These are phyloP conservation scores for Arachnomyces sp. DNA, from an alignment of 2,329 filamentous ascomycete genomes.

Conservation along the genomic window DNA sequence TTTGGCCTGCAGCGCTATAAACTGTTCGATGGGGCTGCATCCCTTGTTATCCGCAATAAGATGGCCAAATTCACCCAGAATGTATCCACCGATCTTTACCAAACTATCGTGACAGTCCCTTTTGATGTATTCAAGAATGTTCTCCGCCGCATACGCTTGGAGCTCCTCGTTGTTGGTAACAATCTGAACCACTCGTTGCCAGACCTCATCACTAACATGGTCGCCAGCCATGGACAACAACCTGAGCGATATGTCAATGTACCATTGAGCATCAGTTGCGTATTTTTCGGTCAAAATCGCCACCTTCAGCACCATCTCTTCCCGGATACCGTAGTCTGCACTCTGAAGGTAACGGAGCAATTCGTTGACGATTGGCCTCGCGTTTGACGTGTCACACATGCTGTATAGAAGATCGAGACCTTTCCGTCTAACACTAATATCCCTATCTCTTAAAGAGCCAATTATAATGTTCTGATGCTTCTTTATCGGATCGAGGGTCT, in stretches of 20 bases:
- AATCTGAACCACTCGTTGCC: constrained; percentile 97
- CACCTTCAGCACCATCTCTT: constrained; percentile 99
- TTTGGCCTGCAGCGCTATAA: constrained; percentile 83
- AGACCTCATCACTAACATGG: constrained; percentile 97
- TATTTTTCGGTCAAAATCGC: constrained; percentile 98
- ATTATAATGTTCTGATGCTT: constrained; percentile 96
- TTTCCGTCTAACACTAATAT: constrained; percentile 94
- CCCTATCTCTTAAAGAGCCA: constrained; percentile 83
- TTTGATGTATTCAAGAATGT: constrained; percentile 86
- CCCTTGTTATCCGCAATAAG: constrained; percentile 85
- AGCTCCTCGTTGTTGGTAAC: constrained; percentile 98
- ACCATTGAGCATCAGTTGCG: constrained; percentile 97
- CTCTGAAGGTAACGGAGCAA: constrained; percentile 90
- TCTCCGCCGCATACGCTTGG: constrained; percentile 91
- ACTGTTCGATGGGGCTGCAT: constrained; percentile 95
- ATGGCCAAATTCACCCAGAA: constrained; percentile 94
- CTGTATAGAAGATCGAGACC: constrained; percentile 94
- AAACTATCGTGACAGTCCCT: constrained; percentile 91
- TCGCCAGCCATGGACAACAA: constrained; percentile 95
- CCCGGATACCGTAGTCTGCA: constrained; percentile 92
- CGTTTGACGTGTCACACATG: constrained; percentile 98
- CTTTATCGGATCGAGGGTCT: constrained; percentile 94
- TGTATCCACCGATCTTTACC: constrained; percentile 94
- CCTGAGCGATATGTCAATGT: constrained; percentile 92
- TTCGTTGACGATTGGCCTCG: constrained; percentile 85